Base-by-base conservation (phyloP, 768 basidiomycete genomes). In the Phanerochaete sordida region DNA sequence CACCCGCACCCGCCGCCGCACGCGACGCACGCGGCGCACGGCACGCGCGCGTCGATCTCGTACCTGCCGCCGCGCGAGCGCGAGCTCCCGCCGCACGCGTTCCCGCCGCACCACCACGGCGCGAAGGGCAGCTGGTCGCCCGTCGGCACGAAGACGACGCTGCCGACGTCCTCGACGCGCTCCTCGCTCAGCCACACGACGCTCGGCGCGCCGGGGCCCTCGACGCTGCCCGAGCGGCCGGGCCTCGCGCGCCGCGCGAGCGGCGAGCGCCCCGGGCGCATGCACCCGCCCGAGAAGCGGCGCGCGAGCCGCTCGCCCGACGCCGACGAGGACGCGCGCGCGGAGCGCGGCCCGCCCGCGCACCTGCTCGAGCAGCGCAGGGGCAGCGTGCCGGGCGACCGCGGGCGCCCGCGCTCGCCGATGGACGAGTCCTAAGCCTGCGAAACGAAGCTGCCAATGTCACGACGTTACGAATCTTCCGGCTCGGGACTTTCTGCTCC, bases 91-190 rank as follows among this genome's bases (percentile, higher is more conserved):
- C 43, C 56, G n/a, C 52, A 52, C 52, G 39, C 27, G 27, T 43
- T 43, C 51, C 50, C 59, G 47, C 58, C 47, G 56, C 53, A 43
- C 56, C 56, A 47, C 52, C 63, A 24, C 39, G 4, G 19, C 39
- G 19, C 39, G 39, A 54, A 52, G 35, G 49, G 43, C 21, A 44
- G 61, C 28, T 62, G 57, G 61, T 62, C 61, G 56, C 61, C 61
- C 26, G 52, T 43, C 13, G 43, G 48, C 9, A 15, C 35, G 12
- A 62, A 62, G 57, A 27, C 46, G 57, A 43, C 46, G 28, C 48
- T 61, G 33, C 60, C 60, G 55, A 59, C 57, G 47, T 51, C 48
- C 33, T 56, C 55, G 15, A 37, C 52, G 55, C 60, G 60, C 46
- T 48, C 47, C 43, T 61, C 61, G 56, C 57, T 58, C 49, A 39